A percentile compares a stretch with the other conserved stretches of the same genome.
These are phyloP conservation scores for Torulaspora franciscae DNA, from an alignment of 805 yeast species.

Conservation along the genomic window DNA sequence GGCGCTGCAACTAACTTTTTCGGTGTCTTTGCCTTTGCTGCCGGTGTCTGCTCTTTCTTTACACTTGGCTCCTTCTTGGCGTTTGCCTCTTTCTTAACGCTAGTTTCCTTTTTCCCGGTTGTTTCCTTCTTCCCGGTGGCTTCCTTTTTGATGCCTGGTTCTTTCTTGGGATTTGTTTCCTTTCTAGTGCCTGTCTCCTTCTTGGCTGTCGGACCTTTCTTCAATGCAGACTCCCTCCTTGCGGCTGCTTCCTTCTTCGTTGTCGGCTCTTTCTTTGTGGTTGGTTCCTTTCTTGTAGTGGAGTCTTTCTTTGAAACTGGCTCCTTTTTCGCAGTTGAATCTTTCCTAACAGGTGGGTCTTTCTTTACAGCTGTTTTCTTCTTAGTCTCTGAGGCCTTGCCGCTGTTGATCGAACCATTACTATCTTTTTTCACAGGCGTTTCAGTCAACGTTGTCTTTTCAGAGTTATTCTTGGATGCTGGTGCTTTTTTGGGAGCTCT, in stretches of 20 bases:
- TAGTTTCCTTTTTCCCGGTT: not conserved
- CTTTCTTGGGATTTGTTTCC: not conserved
- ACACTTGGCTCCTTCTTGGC: constrained; percentile 7
- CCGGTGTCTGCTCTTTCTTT: constrained; percentile 13
- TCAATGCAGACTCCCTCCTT: not conserved
- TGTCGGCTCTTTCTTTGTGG: not conserved
- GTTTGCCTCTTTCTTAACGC: constrained; percentile 2
- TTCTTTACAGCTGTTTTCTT: constrained; percentile 7
- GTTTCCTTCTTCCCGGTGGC: not conserved
- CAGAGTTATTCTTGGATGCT: not conserved
- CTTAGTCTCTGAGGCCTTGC: not conserved
- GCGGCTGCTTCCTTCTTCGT: not conserved
- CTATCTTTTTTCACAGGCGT: constrained; percentile 2
- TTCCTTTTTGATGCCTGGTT: not conserved
- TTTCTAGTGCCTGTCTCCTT: not conserved
- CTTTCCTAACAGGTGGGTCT: constrained; percentile 6
- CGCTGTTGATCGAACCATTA: not conserved
- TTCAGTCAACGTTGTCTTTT: constrained; percentile 3
- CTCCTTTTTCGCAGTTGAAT: not conserved
- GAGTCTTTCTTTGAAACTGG: not conserved
- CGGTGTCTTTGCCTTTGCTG: constrained; percentile 20
- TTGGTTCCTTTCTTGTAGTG: not conserved
- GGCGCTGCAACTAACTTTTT: constrained; percentile 24
- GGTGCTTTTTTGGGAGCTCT: constrained; percentile 6
- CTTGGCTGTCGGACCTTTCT: not conserved